Conservation (phyloP, 305 asterid species). For the Lippia alba region DNA sequence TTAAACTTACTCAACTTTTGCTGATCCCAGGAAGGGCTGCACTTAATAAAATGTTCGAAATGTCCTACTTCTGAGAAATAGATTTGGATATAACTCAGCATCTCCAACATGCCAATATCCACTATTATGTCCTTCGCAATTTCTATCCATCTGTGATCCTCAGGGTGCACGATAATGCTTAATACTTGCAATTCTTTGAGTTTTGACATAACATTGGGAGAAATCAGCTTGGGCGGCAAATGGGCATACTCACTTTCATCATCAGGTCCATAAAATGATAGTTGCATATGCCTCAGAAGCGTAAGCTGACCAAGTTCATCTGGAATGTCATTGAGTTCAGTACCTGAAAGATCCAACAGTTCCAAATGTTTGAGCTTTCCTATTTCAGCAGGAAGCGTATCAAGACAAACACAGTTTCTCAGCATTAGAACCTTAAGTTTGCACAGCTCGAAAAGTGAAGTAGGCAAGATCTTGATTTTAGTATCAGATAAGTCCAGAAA, state of each 20-base stretch:
- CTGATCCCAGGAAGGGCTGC: slow-evolving; percentile 25
- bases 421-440: slow-evolving; percentile 32
- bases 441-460: slow-evolving; percentile 28
- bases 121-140: slow-evolving; percentile 1
- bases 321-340: slow-evolving; percentile 34
- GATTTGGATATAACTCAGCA: slow-evolving; percentile 33
- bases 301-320: slow-evolving; percentile 31
- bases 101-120: slow-evolving; percentile 28
- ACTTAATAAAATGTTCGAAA: slow-evolving; percentile 15
- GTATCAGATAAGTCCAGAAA: slow-evolving; percentile 38
- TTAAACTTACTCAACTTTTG: slow-evolving; percentile 9
- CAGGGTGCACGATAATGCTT: slow-evolving; percentile 37
- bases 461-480: slow-evolving; percentile 31
- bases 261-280: slow-evolving; percentile 40
- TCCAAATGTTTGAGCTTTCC: slow-evolving; percentile 24
- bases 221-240: slow-evolving; percentile 27
- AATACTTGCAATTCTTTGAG: slow-evolving; percentile 24
- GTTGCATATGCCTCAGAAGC: slow-evolving; percentile 27
- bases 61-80: slow-evolving; percentile 31
- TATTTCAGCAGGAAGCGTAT: slow-evolving; percentile 22
- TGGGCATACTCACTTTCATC: slow-evolving; percentile 32
- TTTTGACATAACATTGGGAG: slow-evolving; percentile 27
- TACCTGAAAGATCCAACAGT: slow-evolving; percentile 38
- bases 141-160: slow-evolving; percentile 34
- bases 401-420: slow-evolving; percentile 32